These are phyloP conservation scores for Pisolithus thermaeus DNA, from an alignment of 1,284 basidiomycete species.

Conservation along the genomic window DNA sequence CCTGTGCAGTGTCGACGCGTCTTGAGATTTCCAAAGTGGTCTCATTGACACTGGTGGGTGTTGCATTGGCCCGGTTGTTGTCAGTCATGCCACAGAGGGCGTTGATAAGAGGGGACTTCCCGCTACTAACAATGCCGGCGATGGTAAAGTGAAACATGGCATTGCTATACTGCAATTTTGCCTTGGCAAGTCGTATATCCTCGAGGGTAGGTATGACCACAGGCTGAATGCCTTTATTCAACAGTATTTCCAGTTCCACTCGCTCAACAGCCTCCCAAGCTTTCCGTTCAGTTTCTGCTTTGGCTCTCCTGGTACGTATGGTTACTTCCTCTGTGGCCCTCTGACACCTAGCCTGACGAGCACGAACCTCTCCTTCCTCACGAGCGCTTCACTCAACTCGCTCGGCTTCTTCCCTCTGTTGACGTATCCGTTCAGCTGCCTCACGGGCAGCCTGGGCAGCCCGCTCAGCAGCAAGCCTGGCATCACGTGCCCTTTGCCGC, in stretches of 20 bases:
- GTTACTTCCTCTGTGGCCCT: too few species aligned
- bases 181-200: constrained; percentile 6
- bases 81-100: constrained; percentile 27
- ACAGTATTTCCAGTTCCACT: constrained; percentile 1
- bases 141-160: constrained; percentile 14
- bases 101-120: constrained; percentile 24
- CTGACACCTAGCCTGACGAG: too few species aligned
- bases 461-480: too few species aligned
- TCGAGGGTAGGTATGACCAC: constrained; percentile 18
- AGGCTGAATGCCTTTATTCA: constrained; percentile 26
- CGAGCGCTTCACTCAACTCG: too few species aligned
- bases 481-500: too few species aligned
- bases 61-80: constrained; percentile 22
- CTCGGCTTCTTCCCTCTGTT: too few species aligned
- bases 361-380: too few species aligned
- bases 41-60: constrained; percentile 27
- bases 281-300: not conserved
- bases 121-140: constrained; percentile 17
- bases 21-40: constrained; percentile 25
- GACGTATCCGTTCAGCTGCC: too few species aligned
- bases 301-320: not conserved
- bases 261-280: not conserved
- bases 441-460: too few species aligned
- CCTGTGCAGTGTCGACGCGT: constrained; percentile 21
- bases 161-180: constrained; percentile 8